Base-by-base conservation (phyloP, 139 green algal genomes). In the Mesostigma viride region DNA sequence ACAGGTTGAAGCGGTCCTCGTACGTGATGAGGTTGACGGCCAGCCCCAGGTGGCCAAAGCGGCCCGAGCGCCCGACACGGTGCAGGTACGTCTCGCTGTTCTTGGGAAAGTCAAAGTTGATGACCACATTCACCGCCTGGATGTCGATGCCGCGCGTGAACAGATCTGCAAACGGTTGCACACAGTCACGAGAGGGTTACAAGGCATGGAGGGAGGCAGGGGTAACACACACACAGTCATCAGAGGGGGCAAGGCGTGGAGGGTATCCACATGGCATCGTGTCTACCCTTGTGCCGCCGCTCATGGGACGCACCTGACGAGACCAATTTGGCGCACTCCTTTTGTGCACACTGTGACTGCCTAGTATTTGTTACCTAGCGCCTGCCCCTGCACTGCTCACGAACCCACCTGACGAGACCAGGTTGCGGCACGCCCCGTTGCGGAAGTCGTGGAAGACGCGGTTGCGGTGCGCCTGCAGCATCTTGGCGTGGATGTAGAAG, bases 61-160 rank as follows among this genome's bases (percentile, higher is more conserved):
- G 87, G 3, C 94, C 94, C 3, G 87, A 96, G 36, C 94, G 85
- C 6, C 94, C 94, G 5, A 95, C 81, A 71, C 94, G 81, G 82
- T 99, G 94, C 53, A 99, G 85, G 81, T 99, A 99, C 0, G 94
- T 98, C 80, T 99, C 94, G 3, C 82, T 85, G 73, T 95, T 96
- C 86, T 98, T 99, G 56, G 94, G 94, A 83, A 99, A 98, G 83
- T 99, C 94, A 78, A 99, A 99, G 80, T 99, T 99, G 84, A 99
- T 98, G 62, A 99, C 94, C 2, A 99, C 94, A 75, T 99, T 99
- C 3, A 97, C 92, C 17, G 89, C 88, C 81, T 97, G 91, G 71
- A 99, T 96, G 78, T 98, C 94, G 64, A 98, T 98, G 69, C 94
- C 94, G 51, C 90, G 82, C 0, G 90, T 96, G 79, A 96, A 96